Percentiles rank a stretch among this genome's conserved stretches.
Conservation (phyloP, 2,329 filamentous ascomycete genomes). For the Botrytis elliptica region DNA sequence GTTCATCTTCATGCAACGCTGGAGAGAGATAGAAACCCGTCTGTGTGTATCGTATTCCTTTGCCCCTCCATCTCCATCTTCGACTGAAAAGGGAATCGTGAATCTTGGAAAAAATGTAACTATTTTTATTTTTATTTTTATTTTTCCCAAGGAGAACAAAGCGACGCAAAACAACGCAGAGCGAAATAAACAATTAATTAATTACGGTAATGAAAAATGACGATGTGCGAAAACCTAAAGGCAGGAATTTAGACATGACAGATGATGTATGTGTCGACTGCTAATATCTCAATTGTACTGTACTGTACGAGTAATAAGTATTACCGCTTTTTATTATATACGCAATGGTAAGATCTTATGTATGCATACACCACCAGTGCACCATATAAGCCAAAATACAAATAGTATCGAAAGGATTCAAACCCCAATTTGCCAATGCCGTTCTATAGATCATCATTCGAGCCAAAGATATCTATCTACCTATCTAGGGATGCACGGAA, state of each 20-base stretch:
- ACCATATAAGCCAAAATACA: background rate
- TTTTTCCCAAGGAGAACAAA: background rate
- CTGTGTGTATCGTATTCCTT: background rate
- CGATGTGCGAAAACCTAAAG: background rate
- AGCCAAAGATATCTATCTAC: background rate
- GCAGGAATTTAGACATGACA: background rate
- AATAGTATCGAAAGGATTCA: background rate
- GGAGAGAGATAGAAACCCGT: background rate
- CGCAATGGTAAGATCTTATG: background rate
- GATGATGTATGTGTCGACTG: background rate
- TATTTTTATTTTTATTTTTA: constrained; percentile 2
- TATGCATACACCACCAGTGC: background rate
- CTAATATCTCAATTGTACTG: background rate
- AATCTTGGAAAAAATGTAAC: background rate
- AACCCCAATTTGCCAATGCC: background rate
- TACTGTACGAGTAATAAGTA: background rate
- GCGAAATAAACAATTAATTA: background rate
- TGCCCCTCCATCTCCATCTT: background rate
- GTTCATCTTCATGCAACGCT: constrained; percentile 7
- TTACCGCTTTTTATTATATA: background rate
- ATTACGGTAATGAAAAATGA: background rate
- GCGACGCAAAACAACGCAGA: background rate
- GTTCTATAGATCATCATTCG: background rate
- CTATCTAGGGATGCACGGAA: background rate
- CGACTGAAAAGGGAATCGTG: background rate